phyloP scores from a whole-genome alignment of 192 early-diverging fungal species.

The Phlyctochytrium bullatum region DNA sequence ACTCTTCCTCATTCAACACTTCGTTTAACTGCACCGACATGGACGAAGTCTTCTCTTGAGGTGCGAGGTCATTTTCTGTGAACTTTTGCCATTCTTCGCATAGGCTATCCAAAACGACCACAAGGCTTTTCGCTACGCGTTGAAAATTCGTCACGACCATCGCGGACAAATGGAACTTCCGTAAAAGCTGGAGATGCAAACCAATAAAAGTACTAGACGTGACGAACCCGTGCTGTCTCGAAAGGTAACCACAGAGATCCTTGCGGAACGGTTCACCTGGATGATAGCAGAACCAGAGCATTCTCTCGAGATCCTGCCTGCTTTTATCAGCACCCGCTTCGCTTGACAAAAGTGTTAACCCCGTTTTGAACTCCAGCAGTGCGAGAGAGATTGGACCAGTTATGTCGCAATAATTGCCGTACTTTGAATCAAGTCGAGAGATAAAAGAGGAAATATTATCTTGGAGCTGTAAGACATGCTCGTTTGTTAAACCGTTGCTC shows the following conservation, averaged over 20 bases:
- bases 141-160: background rate
- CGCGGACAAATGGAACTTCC: background rate
- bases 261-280: too few species aligned
- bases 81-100: background rate
- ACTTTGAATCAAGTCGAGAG: conserved; percentile 61
- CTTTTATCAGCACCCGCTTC: too few species aligned
- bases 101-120: background rate
- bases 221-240: too few species aligned
- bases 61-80: too few species aligned
- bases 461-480: conserved; percentile 67
- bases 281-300: too few species aligned
- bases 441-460: conserved; percentile 65
- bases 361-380: conserved; percentile 73
- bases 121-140: conserved; percentile 2
- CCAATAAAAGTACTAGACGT: too few species aligned
- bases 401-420: conserved; percentile 73
- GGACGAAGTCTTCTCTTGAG: too few species aligned
- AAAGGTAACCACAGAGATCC: too few species aligned
- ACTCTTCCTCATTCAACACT: conserved; percentile 66
- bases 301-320: too few species aligned
- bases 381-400: conserved; percentile 66
- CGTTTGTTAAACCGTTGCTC: conserved; percentile 26
- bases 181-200: background rate
- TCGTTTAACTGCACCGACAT: too few species aligned
- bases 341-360: too few species aligned